Evolutionary conservation across 352 stramenopile species (phyloP), one percentile per base, ranked within the genome.

Genomic region (Phytophthora kernoviae): DNA sequence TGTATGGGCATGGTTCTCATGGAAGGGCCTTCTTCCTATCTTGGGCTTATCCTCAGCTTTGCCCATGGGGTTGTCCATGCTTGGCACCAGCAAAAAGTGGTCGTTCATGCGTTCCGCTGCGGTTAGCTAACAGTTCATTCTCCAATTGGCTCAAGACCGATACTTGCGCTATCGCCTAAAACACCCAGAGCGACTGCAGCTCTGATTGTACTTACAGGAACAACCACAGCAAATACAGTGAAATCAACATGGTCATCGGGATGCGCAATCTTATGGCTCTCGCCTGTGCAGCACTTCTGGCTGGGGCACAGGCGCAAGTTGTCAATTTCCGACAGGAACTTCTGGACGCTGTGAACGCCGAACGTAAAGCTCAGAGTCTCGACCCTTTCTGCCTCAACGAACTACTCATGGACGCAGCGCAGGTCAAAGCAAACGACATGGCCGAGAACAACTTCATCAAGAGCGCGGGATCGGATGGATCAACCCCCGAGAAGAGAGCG

Each of bases 271-370:
- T 47, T 24, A 41, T 72, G 46, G 42, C 42, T 10, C 30, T 61
- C 30, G 53, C 48, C 47, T 58, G 26, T 4, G 24, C 61, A 37
- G 62, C 49, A 18, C 51, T 71, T 17, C 43, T 65, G 14, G 58
- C 44, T n/a, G 18, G 45, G 1, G 68, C 42, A 18, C 30, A 51
- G 40, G 53, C 77, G 32, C 73, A 78, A 55, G 72, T 61, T 17
- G 49, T 82, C 21, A 76, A 74, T 63, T 84, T 84, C 48, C 75
- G 75, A 24, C 37, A 65, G 49, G 69, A 84, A 39, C 20, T 84
- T 26, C 44, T 78, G 27, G 41, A 64, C 17, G 51, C 54, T 2
- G 63, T 85, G 30, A 85, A 85, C 55, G 53, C 49, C 5, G 73
- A 63, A 22, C 76, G 76, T 32, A 54, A 72, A 33, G 53, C 66